Percentiles rank a stretch among this genome's conserved stretches.
Conservation (phyloP, 305 asterid species). For the Solanum chacoense region DNA sequence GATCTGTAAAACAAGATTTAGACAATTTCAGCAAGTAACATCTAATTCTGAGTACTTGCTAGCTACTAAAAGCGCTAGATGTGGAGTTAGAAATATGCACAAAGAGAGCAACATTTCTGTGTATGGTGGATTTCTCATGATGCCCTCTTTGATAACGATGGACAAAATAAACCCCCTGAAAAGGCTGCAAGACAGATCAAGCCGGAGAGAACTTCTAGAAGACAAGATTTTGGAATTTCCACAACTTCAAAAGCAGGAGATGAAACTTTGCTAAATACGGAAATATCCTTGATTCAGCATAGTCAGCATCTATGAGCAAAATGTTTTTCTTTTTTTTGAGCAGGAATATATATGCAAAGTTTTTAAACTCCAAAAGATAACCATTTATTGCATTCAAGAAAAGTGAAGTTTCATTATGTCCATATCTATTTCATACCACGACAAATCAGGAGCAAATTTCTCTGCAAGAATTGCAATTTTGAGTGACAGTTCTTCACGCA, state of each 20-base stretch:
- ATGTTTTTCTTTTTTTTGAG: neutral
- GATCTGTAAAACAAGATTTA: neutral
- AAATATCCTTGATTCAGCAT: neutral
- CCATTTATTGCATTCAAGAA: neutral
- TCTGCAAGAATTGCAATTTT: conserved; percentile 96
- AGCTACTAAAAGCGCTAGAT: neutral
- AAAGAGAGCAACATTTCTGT: neutral
- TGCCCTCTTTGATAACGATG: neutral
- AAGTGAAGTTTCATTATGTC: neutral
- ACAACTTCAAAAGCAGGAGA: neutral
- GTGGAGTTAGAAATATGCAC: neutral
- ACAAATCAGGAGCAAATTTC: conserved; percentile 97
- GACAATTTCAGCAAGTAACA: neutral
- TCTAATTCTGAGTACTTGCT: neutral
- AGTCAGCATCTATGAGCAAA: neutral
- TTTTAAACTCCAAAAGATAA: neutral
- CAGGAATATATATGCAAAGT: neutral
- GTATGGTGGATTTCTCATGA: neutral
- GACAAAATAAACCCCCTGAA: neutral
- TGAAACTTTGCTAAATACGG: neutral
- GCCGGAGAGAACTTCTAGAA: neutral
- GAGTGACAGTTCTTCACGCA: conserved; percentile 92
- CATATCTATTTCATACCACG: conserved; percentile 53
- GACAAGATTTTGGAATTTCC: neutral
- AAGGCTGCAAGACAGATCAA: neutral